Evolutionary conservation across 2,329 filamentous ascomycete species (phyloP).

Genomic region (Pseudocercospora pini-densiflorae): DNA sequence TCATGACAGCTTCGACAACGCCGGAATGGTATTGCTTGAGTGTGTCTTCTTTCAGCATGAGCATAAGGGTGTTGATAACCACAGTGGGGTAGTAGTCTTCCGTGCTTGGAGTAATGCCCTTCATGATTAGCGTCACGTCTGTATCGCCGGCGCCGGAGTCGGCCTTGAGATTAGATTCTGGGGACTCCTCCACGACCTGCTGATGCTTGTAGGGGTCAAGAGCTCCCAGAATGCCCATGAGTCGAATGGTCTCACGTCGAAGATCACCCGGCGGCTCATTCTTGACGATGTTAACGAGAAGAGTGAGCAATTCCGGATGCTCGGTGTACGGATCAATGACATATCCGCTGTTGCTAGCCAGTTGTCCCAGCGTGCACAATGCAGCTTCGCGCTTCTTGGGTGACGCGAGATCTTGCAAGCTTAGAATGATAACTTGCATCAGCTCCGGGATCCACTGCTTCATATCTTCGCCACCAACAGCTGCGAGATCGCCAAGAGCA

Average conservation of each 20-base stretch:
- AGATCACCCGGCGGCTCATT: conserved; percentile 86
- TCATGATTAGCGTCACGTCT: conserved; percentile 98
- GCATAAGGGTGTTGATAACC: conserved; percentile 92
- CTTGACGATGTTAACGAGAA: conserved; percentile 92
- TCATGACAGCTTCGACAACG: conserved; percentile 98
- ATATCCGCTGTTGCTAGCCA: conserved; percentile 96
- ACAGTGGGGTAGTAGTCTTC: conserved; percentile 99
- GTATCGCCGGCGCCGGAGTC: conserved; percentile 72
- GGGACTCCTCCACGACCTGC: conserved; percentile 87
- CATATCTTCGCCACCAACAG: conserved; percentile 94
- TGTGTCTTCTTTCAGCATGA: conserved; percentile 89
- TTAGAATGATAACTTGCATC: conserved; percentile 94
- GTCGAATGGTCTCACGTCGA: conserved; percentile 91
- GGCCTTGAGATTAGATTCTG: conserved; percentile 74
- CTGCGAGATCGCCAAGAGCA: conserved; percentile 91
- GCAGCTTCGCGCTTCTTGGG: conserved; percentile 89
- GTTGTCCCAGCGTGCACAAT: conserved; percentile 84
- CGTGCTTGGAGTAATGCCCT: conserved; percentile 90
- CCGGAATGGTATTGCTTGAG: conserved; percentile 88
- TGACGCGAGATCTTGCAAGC: conserved; percentile 91
- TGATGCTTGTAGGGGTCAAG: conserved; percentile 96
- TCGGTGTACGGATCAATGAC: conserved; percentile 96
- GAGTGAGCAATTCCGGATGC: conserved; percentile 89
- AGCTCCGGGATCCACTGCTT: conserved; percentile 85
- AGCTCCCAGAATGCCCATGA: conserved; percentile 94